A percentile compares a stretch with the other conserved stretches of the same genome.
Evolutionary conservation across 2,329 filamentous ascomycete species (phyloP).

Genomic region (Escovopsis sp.): DNA sequence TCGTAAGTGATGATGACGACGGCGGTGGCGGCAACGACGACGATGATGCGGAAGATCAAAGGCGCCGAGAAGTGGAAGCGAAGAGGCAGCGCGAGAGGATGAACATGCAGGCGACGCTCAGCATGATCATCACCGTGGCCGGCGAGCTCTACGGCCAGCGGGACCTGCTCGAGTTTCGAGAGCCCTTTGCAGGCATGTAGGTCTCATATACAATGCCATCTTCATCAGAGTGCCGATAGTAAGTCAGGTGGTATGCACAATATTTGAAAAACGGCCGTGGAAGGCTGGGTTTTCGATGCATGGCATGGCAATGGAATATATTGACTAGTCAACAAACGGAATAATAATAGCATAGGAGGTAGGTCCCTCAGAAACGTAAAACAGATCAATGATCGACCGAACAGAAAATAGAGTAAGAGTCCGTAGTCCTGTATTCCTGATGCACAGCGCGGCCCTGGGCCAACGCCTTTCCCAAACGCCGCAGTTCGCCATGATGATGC

Average conservation of each 20-base stretch:
- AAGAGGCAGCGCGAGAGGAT: constrained; percentile 21
- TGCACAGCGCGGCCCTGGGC: background rate
- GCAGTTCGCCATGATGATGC: too few species aligned
- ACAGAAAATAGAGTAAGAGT: too few species aligned
- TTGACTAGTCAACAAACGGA: too few species aligned
- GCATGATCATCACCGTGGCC: constrained; percentile 81
- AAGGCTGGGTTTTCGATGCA: background rate
- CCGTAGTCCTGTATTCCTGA: too few species aligned
- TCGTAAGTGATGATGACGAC: constrained; percentile 11
- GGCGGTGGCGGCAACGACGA: constrained; percentile 11
- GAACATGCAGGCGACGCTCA: constrained; percentile 57
- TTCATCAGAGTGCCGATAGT: too few species aligned
- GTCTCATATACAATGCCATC: background rate
- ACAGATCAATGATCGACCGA: too few species aligned
- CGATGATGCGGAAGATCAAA: constrained; percentile 3
- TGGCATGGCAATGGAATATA: background rate
- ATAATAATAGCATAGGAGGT: too few species aligned
- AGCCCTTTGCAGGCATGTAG: constrained; percentile 39
- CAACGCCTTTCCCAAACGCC: background rate
- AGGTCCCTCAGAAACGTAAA: too few species aligned
- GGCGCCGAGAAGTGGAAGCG: constrained; percentile 12
- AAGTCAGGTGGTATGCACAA: too few species aligned
- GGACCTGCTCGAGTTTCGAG: constrained; percentile 65
- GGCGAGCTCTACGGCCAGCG: constrained; percentile 84
- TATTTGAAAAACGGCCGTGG: background rate